Conservation (phyloP, 371 early-diverging fungal species). For the Lichtheimia ornata region DNA sequence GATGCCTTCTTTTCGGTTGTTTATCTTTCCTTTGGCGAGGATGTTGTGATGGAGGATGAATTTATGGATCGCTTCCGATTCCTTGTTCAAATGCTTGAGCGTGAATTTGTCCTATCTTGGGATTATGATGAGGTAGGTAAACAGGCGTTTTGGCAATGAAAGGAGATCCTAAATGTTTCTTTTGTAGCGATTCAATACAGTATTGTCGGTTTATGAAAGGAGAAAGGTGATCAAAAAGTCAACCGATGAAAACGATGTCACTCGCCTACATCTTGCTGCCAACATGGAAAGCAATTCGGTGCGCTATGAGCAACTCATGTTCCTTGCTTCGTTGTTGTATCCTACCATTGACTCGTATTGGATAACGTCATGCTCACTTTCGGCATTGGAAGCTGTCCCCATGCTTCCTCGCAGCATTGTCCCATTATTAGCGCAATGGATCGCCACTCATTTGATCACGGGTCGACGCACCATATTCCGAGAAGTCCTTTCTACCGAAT, state of each 20-base stretch:
- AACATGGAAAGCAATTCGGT: conserved; percentile 37
- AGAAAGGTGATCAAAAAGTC: conserved; percentile 27
- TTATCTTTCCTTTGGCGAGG: conserved; percentile 43
- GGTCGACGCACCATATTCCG: conserved; percentile 50
- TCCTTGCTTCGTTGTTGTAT: conserved; percentile 47
- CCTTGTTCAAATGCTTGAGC: conserved; percentile 46
- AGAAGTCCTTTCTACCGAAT: conserved; percentile 50
- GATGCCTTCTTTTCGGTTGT: conserved; percentile 53
- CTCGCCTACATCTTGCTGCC: conserved; percentile 22
- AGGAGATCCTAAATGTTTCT: neutral
- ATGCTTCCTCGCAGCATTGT: conserved; percentile 49
- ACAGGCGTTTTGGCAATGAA: neutral
- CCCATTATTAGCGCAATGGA: conserved; percentile 49
- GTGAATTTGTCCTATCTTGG: conserved; percentile 47
- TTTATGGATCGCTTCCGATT: conserved; percentile 51
- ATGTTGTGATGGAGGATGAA: conserved; percentile 38
- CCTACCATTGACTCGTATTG: conserved; percentile 54
- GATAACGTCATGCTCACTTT: conserved; percentile 55
- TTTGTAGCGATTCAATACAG: conserved; percentile 27
- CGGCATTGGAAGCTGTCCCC: conserved; percentile 50
- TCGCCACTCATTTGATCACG: conserved; percentile 50
- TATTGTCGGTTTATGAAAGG: conserved; percentile 24
- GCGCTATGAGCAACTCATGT: conserved; percentile 44
- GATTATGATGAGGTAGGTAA: conserved; percentile 38
- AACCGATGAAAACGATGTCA: conserved; percentile 4